phyloP scores from a whole-genome alignment of 305 asterid genomes.

The Fraxinus nigra region DNA sequence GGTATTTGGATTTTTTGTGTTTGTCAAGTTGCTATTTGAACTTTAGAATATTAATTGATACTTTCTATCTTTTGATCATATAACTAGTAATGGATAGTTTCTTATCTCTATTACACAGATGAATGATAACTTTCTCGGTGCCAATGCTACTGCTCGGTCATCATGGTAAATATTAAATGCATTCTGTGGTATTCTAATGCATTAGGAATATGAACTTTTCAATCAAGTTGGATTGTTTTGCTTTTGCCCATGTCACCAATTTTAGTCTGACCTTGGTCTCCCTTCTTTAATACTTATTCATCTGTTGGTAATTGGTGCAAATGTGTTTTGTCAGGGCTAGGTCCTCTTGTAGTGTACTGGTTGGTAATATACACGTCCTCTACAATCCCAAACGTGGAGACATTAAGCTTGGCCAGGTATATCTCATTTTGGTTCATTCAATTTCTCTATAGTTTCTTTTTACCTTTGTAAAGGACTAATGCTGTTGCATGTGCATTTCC shows the following conservation, averaged over 20 bases:
- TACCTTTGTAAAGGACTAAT: slow-evolving; percentile 4
- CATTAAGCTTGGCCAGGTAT: slow-evolving; percentile 86
- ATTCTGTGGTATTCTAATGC: slow-evolving; percentile 9
- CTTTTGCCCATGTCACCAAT: background rate
- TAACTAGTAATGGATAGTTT: slow-evolving; percentile 15
- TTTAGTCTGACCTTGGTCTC: background rate
- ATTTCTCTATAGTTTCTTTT: background rate
- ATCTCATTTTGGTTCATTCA: slow-evolving; percentile 9
- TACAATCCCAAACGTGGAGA: slow-evolving; percentile 91
- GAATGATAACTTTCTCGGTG: slow-evolving; percentile 34
- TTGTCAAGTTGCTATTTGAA: background rate
- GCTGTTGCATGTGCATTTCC: background rate
- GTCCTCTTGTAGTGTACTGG: slow-evolving; percentile 46
- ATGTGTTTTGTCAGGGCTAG: slow-evolving; percentile 33
- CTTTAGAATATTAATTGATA: background rate
- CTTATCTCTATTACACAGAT: slow-evolving; percentile 39
- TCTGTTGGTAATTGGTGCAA: slow-evolving; percentile 16
- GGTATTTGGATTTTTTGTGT: background rate
- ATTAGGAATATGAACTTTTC: background rate
- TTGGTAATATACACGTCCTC: slow-evolving; percentile 79
- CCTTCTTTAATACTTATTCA: slow-evolving; percentile 3
- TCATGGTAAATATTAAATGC: slow-evolving; percentile 31
- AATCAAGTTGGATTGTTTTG: slow-evolving; percentile 2
- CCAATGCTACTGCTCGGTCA: slow-evolving; percentile 29
- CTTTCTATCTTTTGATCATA: background rate